Percentiles rank a stretch among this genome's conserved stretches.
phyloP scores from a whole-genome alignment of 768 basidiomycete species.

The Trametes punicea region DNA sequence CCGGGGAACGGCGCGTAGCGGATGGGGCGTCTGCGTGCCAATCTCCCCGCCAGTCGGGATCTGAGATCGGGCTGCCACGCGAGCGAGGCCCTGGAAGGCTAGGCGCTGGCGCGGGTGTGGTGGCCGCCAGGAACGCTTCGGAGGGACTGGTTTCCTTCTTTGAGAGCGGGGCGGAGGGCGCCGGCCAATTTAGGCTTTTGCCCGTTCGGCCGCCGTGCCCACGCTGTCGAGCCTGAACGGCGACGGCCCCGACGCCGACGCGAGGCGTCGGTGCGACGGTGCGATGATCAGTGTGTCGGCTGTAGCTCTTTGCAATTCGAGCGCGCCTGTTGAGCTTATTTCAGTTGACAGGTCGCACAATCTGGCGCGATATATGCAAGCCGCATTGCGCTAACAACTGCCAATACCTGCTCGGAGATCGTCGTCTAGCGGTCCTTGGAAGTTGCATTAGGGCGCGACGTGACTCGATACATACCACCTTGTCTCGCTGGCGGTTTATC shows the following conservation, averaged over 20 bases:
- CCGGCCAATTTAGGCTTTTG: not conserved
- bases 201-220: not conserved
- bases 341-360: too few species aligned
- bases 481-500: not conserved
- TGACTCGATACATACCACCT: not conserved
- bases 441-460: too few species aligned
- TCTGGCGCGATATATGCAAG: too few species aligned
- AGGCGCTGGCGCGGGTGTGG: too few species aligned
- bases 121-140: not conserved
- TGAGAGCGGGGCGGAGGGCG: not conserved
- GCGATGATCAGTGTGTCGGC: not conserved
- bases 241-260: not conserved
- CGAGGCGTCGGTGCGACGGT: not conserved
- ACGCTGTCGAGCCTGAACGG: not conserved
- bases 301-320: not conserved
- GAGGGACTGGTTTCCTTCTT: not conserved
- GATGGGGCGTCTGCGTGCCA: not conserved
- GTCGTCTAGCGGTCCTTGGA: too few species aligned
- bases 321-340: not conserved
- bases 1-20: slow-evolving; percentile 3
- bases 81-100: too few species aligned
- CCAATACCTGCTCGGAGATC: too few species aligned
- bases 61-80: slow-evolving; percentile 6
- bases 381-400: too few species aligned
- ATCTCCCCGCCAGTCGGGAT: slow-evolving; percentile 4